These are phyloP conservation scores for Apiospora pterosperma DNA, from an alignment of 2,329 filamentous ascomycete species.

Conservation along the genomic window DNA sequence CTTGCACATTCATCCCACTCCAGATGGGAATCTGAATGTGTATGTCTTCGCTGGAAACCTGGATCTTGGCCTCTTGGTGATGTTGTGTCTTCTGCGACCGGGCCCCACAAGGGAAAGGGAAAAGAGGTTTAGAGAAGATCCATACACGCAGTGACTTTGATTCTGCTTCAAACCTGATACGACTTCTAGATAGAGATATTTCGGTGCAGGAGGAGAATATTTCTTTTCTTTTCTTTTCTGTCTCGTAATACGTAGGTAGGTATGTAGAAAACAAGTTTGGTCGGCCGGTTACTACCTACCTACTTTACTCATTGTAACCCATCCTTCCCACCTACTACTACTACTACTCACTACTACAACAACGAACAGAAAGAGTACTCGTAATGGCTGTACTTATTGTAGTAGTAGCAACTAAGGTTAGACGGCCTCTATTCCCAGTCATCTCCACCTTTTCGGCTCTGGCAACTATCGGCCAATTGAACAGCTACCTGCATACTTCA, in stretches of 20 bases:
- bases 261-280: neutral
- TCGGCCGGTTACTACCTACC: neutral
- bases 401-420: neutral
- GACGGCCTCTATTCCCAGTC: too few species aligned
- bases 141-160: neutral
- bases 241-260: too few species aligned
- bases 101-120: too few species aligned
- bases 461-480: neutral
- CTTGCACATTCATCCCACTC: too few species aligned
- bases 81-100: too few species aligned
- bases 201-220: neutral
- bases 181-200: neutral
- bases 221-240: neutral
- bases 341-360: too few species aligned
- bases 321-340: neutral
- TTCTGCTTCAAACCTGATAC: neutral
- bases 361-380: neutral
- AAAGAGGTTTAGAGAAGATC: too few species aligned
- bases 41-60: too few species aligned
- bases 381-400: neutral
- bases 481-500: neutral
- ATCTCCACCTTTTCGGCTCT: neutral
- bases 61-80: too few species aligned
- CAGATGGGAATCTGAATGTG: neutral
- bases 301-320: neutral